Conservation (phyloP, 257 asterid species). For the Solanum habrochaites region DNA sequence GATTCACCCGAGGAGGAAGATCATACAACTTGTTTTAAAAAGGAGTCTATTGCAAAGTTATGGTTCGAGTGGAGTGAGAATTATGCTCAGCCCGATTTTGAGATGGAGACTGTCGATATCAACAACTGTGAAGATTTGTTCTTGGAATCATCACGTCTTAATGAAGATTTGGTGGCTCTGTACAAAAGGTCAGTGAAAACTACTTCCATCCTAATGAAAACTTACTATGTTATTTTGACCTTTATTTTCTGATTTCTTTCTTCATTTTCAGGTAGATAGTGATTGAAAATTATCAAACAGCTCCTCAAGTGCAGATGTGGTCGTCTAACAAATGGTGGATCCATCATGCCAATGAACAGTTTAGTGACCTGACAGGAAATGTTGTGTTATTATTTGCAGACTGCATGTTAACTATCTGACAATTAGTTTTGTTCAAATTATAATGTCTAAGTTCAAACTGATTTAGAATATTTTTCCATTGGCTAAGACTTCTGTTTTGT, state of each 20-base stretch:
- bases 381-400: background rate
- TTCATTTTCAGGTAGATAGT: slow-evolving; percentile 29
- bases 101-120: slow-evolving; percentile 53
- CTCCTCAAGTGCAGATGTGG: background rate
- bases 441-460: background rate
- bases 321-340: background rate
- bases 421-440: background rate
- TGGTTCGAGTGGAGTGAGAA: slow-evolving; percentile 95
- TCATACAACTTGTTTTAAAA: slow-evolving; percentile 73
- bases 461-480: background rate
- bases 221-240: background rate
- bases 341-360: background rate
- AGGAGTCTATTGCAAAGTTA: slow-evolving; percentile 84
- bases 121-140: slow-evolving; percentile 48
- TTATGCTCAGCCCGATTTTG: slow-evolving; percentile 44
- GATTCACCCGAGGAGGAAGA: slow-evolving; percentile 81
- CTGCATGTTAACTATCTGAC: background rate
- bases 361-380: background rate
- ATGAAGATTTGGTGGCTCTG: slow-evolving; percentile 50
- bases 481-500: background rate
- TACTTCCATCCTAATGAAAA: background rate
- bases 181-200: slow-evolving; percentile 32
- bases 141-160: slow-evolving; percentile 52
- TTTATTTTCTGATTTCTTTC: background rate
- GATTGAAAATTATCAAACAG: background rate